Evolutionary conservation across 106 monocot genomes (phyloP).

Genomic region (Dioscorea dumetorum): DNA sequence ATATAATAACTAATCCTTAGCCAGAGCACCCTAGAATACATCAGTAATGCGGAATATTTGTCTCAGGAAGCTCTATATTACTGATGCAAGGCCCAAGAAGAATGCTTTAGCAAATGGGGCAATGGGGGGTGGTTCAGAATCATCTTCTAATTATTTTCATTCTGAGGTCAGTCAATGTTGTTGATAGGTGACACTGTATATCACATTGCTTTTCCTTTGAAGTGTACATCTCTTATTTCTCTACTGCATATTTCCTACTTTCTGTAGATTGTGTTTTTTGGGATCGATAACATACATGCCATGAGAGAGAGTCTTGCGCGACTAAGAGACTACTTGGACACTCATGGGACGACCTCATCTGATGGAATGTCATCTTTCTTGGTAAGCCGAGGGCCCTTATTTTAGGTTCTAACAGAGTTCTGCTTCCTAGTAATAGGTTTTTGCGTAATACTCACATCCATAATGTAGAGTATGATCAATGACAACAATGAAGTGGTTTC

Average conservation of each 20-base stretch:
- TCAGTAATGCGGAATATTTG: too few relatives aligned
- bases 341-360: conserved; percentile 90
- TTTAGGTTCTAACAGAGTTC: neutral
- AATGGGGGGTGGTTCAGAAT: conserved; percentile 98
- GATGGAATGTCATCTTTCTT: conserved; percentile 94
- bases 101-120: conserved; percentile 97
- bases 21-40: too few relatives aligned
- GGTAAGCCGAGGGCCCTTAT: conserved; percentile 30
- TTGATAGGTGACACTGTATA: too few relatives aligned
- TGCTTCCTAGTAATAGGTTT: neutral
- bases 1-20: too few relatives aligned
- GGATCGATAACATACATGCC: conserved; percentile 92
- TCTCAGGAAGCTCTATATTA: conserved; percentile 92
- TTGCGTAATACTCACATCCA: too few relatives aligned
- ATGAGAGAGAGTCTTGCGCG: conserved; percentile 96
- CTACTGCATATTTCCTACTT: neutral
- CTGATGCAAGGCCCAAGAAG: conserved; percentile 94
- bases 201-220: too few relatives aligned
- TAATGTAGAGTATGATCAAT: too few relatives aligned
- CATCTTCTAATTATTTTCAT: conserved; percentile 90
- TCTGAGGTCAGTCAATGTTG: conserved; percentile 58
- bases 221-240: neutral
- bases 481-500: too few relatives aligned
- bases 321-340: conserved; percentile 90
- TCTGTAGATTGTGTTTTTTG: conserved; percentile 81